Conservation (phyloP, 2,329 filamentous ascomycete species). For the Achaetomium macrosporum region DNA sequence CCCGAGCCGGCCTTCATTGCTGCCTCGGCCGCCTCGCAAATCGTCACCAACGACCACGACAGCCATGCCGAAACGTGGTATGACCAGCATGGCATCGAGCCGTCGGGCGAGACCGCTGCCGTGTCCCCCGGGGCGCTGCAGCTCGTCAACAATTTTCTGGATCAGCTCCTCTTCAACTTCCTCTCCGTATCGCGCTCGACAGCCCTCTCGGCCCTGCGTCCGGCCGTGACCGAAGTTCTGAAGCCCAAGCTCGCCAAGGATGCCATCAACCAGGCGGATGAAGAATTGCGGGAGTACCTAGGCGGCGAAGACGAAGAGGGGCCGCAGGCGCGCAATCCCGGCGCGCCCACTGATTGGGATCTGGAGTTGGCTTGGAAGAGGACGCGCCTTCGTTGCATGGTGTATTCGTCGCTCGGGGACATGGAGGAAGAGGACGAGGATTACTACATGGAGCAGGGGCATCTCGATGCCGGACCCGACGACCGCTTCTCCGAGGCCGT, state of each 20-base stretch:
- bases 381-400: constrained; percentile 90
- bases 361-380: constrained; percentile 92
- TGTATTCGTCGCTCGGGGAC: constrained; percentile 92
- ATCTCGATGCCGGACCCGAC: constrained; percentile 53
- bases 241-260: constrained; percentile 83
- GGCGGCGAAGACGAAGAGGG: constrained; percentile 71
- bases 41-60: constrained; percentile 83
- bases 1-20: constrained; percentile 86
- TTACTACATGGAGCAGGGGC: constrained; percentile 74
- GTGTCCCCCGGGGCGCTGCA: constrained; percentile 68
- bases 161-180: constrained; percentile 87
- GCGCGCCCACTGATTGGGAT: constrained; percentile 64
- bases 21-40: constrained; percentile 79
- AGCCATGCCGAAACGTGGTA: constrained; percentile 64
- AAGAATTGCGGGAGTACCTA: constrained; percentile 70
- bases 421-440: constrained; percentile 98
- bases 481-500: constrained; percentile 63
- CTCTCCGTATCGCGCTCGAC: constrained; percentile 76
- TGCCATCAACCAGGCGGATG: constrained; percentile 35
- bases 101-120: constrained; percentile 60
- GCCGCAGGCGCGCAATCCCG: constrained; percentile 49
- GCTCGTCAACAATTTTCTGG: constrained; percentile 85
- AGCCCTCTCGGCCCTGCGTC: constrained; percentile 65
- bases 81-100: constrained; percentile 61
- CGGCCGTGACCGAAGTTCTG: constrained; percentile 78